phyloP scores from a whole-genome alignment of 1,284 basidiomycete species.

The Ganoderma resinaceum region DNA sequence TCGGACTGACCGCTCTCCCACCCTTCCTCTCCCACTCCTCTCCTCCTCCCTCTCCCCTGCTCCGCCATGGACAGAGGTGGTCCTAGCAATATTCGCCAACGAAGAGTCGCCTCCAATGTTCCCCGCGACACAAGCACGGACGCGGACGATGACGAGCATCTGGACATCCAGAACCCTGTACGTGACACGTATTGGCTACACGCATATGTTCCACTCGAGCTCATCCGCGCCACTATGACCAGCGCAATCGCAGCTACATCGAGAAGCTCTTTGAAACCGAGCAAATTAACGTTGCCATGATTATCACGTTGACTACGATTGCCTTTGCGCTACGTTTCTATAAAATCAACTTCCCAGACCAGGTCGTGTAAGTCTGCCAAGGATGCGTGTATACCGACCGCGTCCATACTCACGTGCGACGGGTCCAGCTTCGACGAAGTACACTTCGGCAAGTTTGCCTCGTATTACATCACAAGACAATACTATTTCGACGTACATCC shows the following conservation, averaged over 20 bases:
- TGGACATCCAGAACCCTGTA: constrained; percentile 35
- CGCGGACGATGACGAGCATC: constrained; percentile 36
- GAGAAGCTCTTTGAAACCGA: constrained; percentile 68
- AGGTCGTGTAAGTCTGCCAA: constrained; percentile 83
- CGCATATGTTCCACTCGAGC: constrained; percentile 6
- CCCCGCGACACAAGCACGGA: constrained; percentile 23
- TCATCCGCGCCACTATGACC: constrained; percentile 7
- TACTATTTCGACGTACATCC: constrained; percentile 99
- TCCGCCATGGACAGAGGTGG: constrained; percentile 27
- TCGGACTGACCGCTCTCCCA: constrained; percentile 6
- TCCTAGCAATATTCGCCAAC: constrained; percentile 24
- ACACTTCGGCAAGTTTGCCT: constrained; percentile 95
- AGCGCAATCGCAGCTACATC: constrained; percentile 55
- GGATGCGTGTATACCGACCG: constrained; percentile 16
- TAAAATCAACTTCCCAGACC: constrained; percentile 92
- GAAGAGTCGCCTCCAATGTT: constrained; percentile 17
- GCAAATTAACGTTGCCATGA: constrained; percentile 63
- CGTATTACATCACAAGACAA: constrained; percentile 88
- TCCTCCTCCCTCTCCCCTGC: constrained; percentile 8
- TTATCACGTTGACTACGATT: constrained; percentile 70
- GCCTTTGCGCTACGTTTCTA: constrained; percentile 89
- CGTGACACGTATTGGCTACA: constrained; percentile 39
- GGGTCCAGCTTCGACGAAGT: constrained; percentile 90
- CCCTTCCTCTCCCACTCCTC: constrained; percentile 18
- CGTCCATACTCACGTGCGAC: constrained; percentile 7